A percentile compares a stretch with the other conserved stretches of the same genome.
phyloP scores from a whole-genome alignment of 257 asterid species.

The Catharanthus roseus region DNA sequence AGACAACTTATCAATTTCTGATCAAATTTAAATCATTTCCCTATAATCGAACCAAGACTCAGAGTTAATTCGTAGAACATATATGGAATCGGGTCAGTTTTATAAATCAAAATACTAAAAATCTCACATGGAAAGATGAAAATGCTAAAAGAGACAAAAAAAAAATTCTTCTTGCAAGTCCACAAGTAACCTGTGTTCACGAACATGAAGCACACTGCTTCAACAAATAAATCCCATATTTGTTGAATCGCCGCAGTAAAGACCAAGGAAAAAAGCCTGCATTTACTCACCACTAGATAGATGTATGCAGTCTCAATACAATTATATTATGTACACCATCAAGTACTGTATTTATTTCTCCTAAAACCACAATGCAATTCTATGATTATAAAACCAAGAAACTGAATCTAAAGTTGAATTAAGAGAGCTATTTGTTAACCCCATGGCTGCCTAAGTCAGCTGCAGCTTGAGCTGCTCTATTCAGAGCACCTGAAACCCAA shows the following conservation, averaged over 20 bases:
- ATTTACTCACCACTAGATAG: not conserved
- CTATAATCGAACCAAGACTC: too few species aligned
- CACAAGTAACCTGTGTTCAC: too few species aligned
- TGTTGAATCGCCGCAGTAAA: not conserved
- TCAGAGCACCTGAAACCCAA: slow-evolving; percentile 78
- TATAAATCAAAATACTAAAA: too few species aligned
- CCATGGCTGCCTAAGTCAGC: slow-evolving; percentile 67
- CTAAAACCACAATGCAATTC: not conserved
- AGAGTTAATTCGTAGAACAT: too few species aligned
- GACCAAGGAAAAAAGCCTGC: not conserved
- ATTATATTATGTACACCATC: slow-evolving; percentile 4
- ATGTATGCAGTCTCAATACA: not conserved
- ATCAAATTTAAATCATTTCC: too few species aligned
- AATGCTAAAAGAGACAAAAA: not conserved
- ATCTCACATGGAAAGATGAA: too few species aligned
- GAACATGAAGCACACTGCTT: too few species aligned
- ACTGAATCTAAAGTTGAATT: not conserved
- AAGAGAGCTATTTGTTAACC: slow-evolving; percentile 26
- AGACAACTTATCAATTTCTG: too few species aligned
- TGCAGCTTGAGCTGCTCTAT: slow-evolving; percentile 71
- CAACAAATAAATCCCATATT: not conserved
- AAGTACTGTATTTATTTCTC: not conserved
- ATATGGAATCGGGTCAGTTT: too few species aligned
- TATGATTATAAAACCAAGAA: not conserved
- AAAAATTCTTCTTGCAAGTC: too few species aligned